Percentiles rank a stretch among this genome's conserved stretches.
Conservation (phyloP, 2,329 filamentous ascomycete genomes). For the Mycosphaerelloides madeirae region DNA sequence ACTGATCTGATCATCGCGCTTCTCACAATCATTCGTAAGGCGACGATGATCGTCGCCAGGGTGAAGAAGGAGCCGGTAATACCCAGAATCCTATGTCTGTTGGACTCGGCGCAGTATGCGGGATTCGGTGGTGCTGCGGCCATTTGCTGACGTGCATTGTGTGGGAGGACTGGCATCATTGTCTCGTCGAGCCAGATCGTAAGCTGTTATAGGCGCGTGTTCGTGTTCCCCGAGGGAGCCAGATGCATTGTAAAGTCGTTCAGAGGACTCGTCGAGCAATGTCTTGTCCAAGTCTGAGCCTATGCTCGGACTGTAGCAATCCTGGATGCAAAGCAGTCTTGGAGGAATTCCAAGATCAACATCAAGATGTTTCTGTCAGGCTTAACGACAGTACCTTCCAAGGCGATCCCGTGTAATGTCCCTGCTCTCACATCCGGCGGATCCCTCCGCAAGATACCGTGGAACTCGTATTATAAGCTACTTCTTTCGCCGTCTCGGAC, state of each 20-base stretch:
- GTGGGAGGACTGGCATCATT: background rate
- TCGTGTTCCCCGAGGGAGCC: too few relatives aligned
- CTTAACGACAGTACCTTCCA: background rate
- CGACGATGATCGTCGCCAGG: slow-evolving; percentile 19
- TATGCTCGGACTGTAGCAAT: background rate
- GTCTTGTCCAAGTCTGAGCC: too few relatives aligned
- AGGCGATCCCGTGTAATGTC: background rate
- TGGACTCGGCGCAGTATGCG: slow-evolving; percentile 25
- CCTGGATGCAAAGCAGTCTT: background rate
- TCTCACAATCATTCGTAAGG: slow-evolving; percentile 36
- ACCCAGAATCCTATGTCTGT: slow-evolving; percentile 20
- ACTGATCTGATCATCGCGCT: slow-evolving; percentile 44
- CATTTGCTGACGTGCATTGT: slow-evolving; percentile 1
- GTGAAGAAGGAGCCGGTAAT: slow-evolving; percentile 21
- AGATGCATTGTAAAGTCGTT: too few relatives aligned
- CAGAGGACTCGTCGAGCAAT: too few relatives aligned
- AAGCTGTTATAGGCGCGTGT: background rate
- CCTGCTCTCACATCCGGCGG: background rate
- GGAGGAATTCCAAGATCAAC: background rate
- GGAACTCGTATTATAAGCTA: too few relatives aligned
- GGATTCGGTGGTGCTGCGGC: slow-evolving; percentile 9
- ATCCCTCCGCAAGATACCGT: background rate
- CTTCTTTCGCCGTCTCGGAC: too few relatives aligned
- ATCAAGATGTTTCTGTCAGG: background rate
- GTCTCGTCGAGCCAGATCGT: too few relatives aligned